Percentiles rank a stretch among this genome's conserved stretches.
Evolutionary conservation across 129 eudicot species (phyloP).

Genomic region (Artemisia tridentata): DNA sequence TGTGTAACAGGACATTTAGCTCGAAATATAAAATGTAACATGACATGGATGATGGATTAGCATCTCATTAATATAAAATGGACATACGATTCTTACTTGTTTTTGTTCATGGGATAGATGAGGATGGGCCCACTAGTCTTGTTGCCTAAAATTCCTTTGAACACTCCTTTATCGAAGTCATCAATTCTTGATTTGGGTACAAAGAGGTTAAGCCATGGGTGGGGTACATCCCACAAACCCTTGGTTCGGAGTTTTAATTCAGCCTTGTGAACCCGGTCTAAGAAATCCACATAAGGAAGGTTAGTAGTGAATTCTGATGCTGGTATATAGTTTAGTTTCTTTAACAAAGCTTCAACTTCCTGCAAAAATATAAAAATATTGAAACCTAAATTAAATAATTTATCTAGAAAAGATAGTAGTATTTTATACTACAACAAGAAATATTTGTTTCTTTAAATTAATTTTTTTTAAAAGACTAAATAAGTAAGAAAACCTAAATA

Average conservation of each 20-base stretch:
- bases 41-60: constrained; percentile 32
- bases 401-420: background rate
- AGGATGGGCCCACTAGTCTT: constrained; percentile 90
- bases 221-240: constrained; percentile 96
- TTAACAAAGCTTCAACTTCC: constrained; percentile 65
- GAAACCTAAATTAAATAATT: background rate
- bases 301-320: constrained; percentile 71
- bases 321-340: constrained; percentile 59
- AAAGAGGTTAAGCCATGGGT: constrained; percentile 89
- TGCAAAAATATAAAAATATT: constrained; percentile 17
- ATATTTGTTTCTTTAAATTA: background rate
- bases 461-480: background rate
- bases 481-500: background rate
- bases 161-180: too few relatives aligned
- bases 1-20: constrained; percentile 32
- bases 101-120: constrained; percentile 93
- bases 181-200: constrained; percentile 82
- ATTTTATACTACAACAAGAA: constrained; percentile 14
- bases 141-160: constrained; percentile 90
- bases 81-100: constrained; percentile 53
- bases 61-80: constrained; percentile 28
- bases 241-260: constrained; percentile 83
- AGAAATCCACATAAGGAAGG: constrained; percentile 70
- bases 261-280: constrained; percentile 98
- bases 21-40: too few relatives aligned